A percentile compares a stretch with the other conserved stretches of the same genome.
phyloP scores from a whole-genome alignment of 108 stramenopile genomes.

The Nitzschia palea region DNA sequence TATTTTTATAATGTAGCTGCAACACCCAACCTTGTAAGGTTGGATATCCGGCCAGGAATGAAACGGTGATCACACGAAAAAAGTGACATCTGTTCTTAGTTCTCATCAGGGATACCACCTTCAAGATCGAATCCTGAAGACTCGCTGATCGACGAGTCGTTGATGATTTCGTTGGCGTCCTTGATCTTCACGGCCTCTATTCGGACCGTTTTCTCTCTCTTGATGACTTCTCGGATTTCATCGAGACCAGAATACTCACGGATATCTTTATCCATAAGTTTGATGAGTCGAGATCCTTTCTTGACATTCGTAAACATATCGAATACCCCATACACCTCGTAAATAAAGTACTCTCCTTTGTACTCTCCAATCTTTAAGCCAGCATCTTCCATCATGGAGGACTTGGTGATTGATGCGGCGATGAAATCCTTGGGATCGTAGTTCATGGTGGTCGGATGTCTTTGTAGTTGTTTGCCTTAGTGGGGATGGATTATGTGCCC shows the following conservation, averaged over 20 bases:
- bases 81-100: too few relatives aligned
- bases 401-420: conserved; percentile 11
- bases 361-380: conserved; percentile 9
- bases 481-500: too few relatives aligned
- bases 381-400: conserved; percentile 11
- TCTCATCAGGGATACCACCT: not conserved
- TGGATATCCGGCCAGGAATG: too few relatives aligned
- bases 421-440: conserved; percentile 18
- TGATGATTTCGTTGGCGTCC: conserved; percentile 3
- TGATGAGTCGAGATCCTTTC: conserved; percentile 2
- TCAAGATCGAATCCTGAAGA: not conserved
- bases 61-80: too few relatives aligned
- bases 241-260: conserved; percentile 2
- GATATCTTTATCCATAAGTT: conserved; percentile 9
- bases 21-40: too few relatives aligned
- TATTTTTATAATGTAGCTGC: too few relatives aligned
- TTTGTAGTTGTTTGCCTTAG: too few relatives aligned
- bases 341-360: conserved; percentile 9
- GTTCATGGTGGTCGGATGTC: conserved; percentile 6
- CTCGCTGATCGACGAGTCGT: conserved; percentile 6
- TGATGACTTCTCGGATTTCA: not conserved
- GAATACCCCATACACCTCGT: conserved; percentile 16
- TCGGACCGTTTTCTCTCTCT: not conserved
- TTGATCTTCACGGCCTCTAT: conserved; percentile 17
- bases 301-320: conserved; percentile 18